A percentile compares a stretch with the other conserved stretches of the same genome.
These are phyloP conservation scores for Cyclotella baltica DNA, from an alignment of 108 stramenopile genomes.

Conservation along the genomic window DNA sequence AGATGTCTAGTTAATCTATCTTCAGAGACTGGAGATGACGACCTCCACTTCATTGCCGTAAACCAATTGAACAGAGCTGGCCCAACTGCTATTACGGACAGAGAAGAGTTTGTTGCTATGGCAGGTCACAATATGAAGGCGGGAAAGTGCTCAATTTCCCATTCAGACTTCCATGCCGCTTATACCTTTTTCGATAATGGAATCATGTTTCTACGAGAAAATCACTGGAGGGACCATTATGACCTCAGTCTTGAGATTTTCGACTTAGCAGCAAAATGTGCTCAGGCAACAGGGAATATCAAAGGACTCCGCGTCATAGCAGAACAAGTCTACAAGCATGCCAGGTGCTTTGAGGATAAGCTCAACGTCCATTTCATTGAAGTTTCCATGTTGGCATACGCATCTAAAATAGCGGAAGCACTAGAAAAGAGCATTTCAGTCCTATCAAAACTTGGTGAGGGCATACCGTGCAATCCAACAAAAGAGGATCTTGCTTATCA, in stretches of 20 bases:
- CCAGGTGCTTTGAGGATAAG: slow-evolving; percentile 17
- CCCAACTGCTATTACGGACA: slow-evolving; percentile 11
- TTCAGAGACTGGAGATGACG: background rate
- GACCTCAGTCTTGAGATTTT: slow-evolving; percentile 22
- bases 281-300: slow-evolving; percentile 1
- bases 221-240: slow-evolving; percentile 40
- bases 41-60: slow-evolving; percentile 21
- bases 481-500: background rate
- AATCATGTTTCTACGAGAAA: slow-evolving; percentile 23
- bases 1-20: background rate
- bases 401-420: background rate
- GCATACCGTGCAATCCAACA: background rate
- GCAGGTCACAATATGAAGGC: slow-evolving; percentile 32
- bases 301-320: background rate
- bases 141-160: slow-evolving; percentile 36
- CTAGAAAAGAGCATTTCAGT: slow-evolving; percentile 12
- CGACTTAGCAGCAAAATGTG: slow-evolving; percentile 17
- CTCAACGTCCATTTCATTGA: background rate
- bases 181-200: slow-evolving; percentile 29
- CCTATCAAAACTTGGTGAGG: slow-evolving; percentile 18
- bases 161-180: slow-evolving; percentile 31
- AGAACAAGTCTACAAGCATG: slow-evolving; percentile 16
- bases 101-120: background rate
- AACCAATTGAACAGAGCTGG: slow-evolving; percentile 30
- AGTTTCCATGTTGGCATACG: background rate